Percentiles rank a stretch among this genome's conserved stretches.
phyloP scores from a whole-genome alignment of 495 filamentous ascomycete genomes.

The Rusavskia elegans region DNA sequence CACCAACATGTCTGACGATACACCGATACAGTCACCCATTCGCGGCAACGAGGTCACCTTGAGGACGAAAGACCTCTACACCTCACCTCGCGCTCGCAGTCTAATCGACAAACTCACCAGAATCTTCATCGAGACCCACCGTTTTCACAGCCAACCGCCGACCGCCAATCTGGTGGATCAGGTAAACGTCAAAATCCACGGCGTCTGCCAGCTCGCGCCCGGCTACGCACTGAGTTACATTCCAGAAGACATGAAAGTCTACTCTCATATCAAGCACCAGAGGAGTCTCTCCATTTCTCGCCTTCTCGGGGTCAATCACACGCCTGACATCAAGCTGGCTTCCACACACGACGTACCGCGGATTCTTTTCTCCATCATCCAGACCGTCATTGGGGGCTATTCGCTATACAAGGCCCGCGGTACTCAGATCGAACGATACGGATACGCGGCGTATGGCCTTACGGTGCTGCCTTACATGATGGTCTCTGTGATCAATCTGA shows the following conservation, averaged over 20 bases:
- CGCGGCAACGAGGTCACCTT: neutral
- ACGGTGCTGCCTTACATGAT: conserved; percentile 42
- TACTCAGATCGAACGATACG: conserved; percentile 22
- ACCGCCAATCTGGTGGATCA: neutral
- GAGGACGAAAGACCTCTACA: conserved; percentile 16
- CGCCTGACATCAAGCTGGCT: conserved; percentile 13
- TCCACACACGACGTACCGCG: conserved; percentile 15
- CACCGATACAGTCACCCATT: conserved; percentile 2
- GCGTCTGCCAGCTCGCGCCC: conserved; percentile 7
- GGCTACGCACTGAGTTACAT: conserved; percentile 13
- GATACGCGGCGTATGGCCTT: conserved; percentile 28
- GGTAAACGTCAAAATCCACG: conserved; percentile 6
- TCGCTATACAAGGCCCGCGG: conserved; percentile 23
- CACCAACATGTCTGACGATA: conserved; percentile 1
- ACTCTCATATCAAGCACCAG: conserved; percentile 13
- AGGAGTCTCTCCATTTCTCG: conserved; percentile 7
- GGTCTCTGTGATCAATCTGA: conserved; percentile 50
- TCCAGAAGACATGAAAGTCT: conserved; percentile 9
- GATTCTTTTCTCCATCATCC: conserved; percentile 23
- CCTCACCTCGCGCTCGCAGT: conserved; percentile 7
- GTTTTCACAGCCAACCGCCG: neutral
- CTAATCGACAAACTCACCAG: neutral
- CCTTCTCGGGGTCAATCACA: conserved; percentile 13
- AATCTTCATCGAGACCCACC: neutral
- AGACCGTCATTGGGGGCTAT: conserved; percentile 15